Percentiles rank a stretch among this genome's conserved stretches.
Evolutionary conservation across 495 filamentous ascomycete genomes (phyloP).

Genomic region (Talaromyces borbonicus): DNA sequence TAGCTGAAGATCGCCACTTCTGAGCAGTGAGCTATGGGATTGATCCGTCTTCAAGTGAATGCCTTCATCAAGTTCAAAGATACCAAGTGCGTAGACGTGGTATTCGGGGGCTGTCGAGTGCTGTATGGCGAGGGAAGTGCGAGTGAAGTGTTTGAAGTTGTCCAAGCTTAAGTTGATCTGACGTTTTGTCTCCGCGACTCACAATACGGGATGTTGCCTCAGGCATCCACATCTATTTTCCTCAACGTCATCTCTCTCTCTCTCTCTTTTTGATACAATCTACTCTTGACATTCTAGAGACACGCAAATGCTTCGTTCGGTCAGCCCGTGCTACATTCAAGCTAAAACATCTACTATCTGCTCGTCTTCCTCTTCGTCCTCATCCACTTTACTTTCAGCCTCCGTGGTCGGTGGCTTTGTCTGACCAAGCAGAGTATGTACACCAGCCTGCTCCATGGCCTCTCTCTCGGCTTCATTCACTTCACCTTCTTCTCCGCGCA

Average conservation of each 20-base stretch:
- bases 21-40: not conserved
- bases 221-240: not conserved
- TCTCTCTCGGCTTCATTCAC: slow-evolving; percentile 12
- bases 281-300: not conserved
- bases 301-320: not conserved
- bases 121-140: not conserved
- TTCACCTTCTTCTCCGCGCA: slow-evolving; percentile 59
- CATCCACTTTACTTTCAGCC: not conserved
- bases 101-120: no score
- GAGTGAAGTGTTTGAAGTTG: no score
- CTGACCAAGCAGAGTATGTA: not conserved
- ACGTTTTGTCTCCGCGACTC: not conserved
- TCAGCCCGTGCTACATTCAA: not conserved
- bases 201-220: not conserved
- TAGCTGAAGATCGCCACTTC: not conserved
- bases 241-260: not conserved
- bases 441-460: slow-evolving; percentile 7
- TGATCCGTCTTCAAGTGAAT: no score
- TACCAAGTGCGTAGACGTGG: no score
- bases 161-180: no score
- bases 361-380: slow-evolving; percentile 29
- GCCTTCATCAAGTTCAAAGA: no score
- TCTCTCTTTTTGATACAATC: not conserved
- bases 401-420: not conserved
- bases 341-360: slow-evolving; percentile 22